Evolutionary conservation across 306 rosid species (phyloP), one percentile per base, ranked within the genome.

Genomic region (Glycine tomentella): DNA sequence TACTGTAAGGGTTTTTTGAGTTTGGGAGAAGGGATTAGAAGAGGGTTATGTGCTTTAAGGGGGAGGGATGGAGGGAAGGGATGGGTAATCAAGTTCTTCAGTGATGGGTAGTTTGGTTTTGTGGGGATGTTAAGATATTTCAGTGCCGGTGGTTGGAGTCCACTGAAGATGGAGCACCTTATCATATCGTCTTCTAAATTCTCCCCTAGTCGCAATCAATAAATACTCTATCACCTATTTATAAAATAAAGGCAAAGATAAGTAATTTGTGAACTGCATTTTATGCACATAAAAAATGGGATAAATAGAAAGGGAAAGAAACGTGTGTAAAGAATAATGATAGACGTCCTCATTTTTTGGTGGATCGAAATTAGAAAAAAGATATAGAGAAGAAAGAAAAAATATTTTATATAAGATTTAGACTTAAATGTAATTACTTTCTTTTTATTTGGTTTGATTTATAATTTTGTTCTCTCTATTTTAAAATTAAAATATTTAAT

Each of bases 41-140:
- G 72, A 69, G 62, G 73, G 5, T 69, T 34, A 2, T 2, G 5
- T 38, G 72, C 3, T 11, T 17, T 45, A 25, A 25, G 2, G 33
- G 36, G 34, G 34, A 57, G 15, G 14, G 51, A 15, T 76, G 80
- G 79, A 20, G 20, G 20, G 20, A 46, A 55, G 11, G 80, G 76
- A 15, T 76, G 80, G 79, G 2, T 48, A 20, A 55, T 38, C 10
- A 56, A 3, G 0, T 53, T 53, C 2, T n/a, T 53, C 59, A 53
- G 0, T n/a, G 17, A 52, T 52, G 2, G 57, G 15, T 61, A 15
- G 25, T 49, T 57, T 7, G 62, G 31, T 56, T 56, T 56, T 16
- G 62, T 16, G 15, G 62, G 62, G 33, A 16, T 4, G 31, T 16
- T 8, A 56, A 16, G 33, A 56, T 56, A 56, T 16, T 56, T 56